Evolutionary conservation across 2,329 filamentous ascomycete genomes (phyloP), one percentile per base, ranked within the genome.

Genomic region (Dendryphion nanum): DNA sequence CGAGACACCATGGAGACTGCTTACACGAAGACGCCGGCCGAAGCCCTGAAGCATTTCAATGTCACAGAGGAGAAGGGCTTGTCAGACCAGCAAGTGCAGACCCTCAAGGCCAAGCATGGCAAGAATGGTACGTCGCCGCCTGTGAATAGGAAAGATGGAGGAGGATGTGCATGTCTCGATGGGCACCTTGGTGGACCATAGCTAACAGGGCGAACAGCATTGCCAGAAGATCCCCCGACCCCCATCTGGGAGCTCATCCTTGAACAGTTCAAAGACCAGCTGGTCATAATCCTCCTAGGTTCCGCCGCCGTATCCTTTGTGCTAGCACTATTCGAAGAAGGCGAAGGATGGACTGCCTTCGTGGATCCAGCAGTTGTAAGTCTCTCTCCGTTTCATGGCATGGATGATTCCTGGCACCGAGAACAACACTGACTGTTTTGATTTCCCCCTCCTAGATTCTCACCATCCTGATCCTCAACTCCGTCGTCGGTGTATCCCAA

Each of bases 211-310:
- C 34, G 18, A 35, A 50, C 47, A 87, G 83, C 83, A 40, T 75
- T 88, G 39, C 78, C 81, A 31, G 93, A 98, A 72, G 93, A 98
- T 50, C 93, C 93, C 37, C 89, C 93, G 3, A 98, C 93, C 20
- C 93, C 93, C 26, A 67, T 98, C 33, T 98, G 91, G 93, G 81
- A 97, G 70, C 83, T 98, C 47, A 88, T 98, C 39, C 78, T 98
- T 42, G 93, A 98, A 71, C 93, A 98, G 68, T 98, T 98, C 78
- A 96, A 98, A 71, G 93, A 98, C 65, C 93, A 98, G 69, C 81
- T 98, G 33, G 93, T 98, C 52, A 79, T 98, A 37, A 98, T 98
- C 55, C 77, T 98, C 16, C 79, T 98, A 34, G 93, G 82, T 38
- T 97, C 91, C 24, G 93, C 93, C 8, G 89, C 85, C 15, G 84